These are phyloP conservation scores for Hevea brasiliensis DNA, from an alignment of 345 rosid species.

Conservation along the genomic window DNA sequence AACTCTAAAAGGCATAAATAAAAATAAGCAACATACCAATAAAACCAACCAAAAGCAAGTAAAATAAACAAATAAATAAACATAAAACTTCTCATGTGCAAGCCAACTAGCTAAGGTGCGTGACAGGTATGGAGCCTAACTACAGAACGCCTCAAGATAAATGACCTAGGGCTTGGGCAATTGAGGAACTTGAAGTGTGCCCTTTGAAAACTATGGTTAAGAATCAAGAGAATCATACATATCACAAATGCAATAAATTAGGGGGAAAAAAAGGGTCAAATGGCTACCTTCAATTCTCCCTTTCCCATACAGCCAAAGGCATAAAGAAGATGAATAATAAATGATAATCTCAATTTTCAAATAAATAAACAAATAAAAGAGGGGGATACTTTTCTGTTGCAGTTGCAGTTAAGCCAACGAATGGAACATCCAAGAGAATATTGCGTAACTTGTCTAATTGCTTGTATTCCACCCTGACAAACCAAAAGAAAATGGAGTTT, in stretches of 20 bases:
- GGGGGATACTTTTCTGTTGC: slow-evolving; percentile 46
- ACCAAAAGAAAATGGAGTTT: slow-evolving; percentile 7
- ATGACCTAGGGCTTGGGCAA: background rate
- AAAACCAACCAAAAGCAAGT: too few relatives aligned
- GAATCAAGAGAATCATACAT: background rate
- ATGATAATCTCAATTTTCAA: background rate
- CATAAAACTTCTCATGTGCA: background rate
- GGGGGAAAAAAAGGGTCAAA: background rate
- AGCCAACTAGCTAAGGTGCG: background rate
- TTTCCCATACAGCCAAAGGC: background rate
- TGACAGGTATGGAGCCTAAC: background rate
- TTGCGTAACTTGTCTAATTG: slow-evolving; percentile 38
- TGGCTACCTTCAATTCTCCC: background rate
- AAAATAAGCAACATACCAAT: too few relatives aligned
- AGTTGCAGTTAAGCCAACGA: slow-evolving; percentile 53
- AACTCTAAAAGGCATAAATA: background rate
- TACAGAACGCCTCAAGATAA: background rate
- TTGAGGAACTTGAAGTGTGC: background rate
- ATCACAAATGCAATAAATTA: background rate
- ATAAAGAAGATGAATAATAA: background rate
- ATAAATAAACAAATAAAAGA: background rate
- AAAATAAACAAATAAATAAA: too few relatives aligned
- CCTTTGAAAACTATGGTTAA: background rate
- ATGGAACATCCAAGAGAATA: slow-evolving; percentile 41
- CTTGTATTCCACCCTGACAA: slow-evolving; percentile 50